phyloP scores from a whole-genome alignment of 176 grass and related monocot species.

The Hsuehochloa calcarea region DNA sequence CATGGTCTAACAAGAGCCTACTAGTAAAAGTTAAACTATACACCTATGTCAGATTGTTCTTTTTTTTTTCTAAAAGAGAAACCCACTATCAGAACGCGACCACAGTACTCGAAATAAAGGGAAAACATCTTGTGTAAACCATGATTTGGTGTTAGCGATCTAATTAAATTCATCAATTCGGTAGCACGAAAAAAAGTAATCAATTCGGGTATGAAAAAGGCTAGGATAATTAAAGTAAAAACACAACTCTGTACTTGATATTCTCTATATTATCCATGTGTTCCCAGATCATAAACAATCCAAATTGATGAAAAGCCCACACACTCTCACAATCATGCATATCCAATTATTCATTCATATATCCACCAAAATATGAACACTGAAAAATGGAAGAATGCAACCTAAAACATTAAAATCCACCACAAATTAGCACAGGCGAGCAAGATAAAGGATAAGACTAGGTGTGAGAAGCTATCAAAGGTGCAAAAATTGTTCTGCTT shows the following conservation, averaged over 20 bases:
- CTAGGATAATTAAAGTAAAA: neutral
- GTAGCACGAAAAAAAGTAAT: too few relatives aligned
- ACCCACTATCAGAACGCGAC: neutral
- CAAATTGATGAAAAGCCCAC: neutral
- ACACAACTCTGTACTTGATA: neutral
- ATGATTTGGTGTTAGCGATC: neutral
- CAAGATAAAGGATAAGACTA: neutral
- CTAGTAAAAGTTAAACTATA: neutral
- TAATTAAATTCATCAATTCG: neutral
- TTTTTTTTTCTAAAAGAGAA: neutral
- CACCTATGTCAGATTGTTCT: neutral
- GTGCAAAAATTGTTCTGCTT: neutral
- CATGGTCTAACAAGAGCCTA: too few relatives aligned
- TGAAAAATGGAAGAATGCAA: neutral
- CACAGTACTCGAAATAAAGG: neutral
- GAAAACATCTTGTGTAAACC: neutral
- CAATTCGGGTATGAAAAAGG: neutral
- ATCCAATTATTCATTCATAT: neutral
- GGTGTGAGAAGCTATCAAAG: neutral
- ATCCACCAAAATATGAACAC: neutral
- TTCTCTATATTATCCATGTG: neutral
- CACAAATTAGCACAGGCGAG: neutral
- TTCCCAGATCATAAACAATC: neutral
- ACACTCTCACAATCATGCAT: neutral
- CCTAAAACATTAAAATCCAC: neutral